Percentiles rank a stretch among this genome's conserved stretches.
These are phyloP conservation scores for Globisporangium spinosum DNA, from an alignment of 352 stramenopile genomes.

Conservation along the genomic window DNA sequence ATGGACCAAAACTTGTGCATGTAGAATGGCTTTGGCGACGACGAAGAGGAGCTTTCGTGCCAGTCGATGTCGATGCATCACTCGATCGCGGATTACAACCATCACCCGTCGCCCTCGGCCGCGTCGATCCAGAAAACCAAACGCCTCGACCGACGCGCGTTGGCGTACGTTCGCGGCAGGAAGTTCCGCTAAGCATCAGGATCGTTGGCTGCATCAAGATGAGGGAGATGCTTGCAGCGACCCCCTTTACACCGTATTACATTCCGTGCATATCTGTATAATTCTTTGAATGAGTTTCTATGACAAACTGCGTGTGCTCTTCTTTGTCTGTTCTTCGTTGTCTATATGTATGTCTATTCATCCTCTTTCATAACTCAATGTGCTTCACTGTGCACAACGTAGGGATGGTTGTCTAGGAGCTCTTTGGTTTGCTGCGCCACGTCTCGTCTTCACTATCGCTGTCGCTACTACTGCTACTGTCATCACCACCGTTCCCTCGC, in stretches of 20 bases:
- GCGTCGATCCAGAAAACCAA: slow-evolving; percentile 81
- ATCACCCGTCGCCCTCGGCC: slow-evolving; percentile 52
- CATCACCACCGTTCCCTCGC: background rate
- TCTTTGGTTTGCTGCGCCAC: slow-evolving; percentile 22
- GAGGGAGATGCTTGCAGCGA: background rate
- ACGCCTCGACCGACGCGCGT: slow-evolving; percentile 61
- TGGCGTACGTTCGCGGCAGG: slow-evolving; percentile 68
- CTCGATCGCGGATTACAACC: slow-evolving; percentile 77
- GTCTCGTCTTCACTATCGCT: slow-evolving; percentile 19
- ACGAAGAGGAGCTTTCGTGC: slow-evolving; percentile 59
- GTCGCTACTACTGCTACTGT: slow-evolving; percentile 7
- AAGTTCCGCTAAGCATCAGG: slow-evolving; percentile 54
- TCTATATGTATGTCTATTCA: slow-evolving; percentile 3
- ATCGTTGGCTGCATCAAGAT: background rate
- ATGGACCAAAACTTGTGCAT: background rate
- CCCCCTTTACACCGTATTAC: background rate
- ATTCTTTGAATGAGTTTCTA: background rate
- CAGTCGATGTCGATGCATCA: slow-evolving; percentile 55
- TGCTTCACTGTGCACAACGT: background rate
- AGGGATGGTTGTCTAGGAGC: background rate
- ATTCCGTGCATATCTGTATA: background rate
- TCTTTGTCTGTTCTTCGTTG: background rate
- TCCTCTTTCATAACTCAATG: background rate
- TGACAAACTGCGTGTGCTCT: background rate
- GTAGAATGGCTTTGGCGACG: slow-evolving; percentile 51